Conservation (phyloP, 805 yeast genomes). For the Candida palmyrensis region DNA sequence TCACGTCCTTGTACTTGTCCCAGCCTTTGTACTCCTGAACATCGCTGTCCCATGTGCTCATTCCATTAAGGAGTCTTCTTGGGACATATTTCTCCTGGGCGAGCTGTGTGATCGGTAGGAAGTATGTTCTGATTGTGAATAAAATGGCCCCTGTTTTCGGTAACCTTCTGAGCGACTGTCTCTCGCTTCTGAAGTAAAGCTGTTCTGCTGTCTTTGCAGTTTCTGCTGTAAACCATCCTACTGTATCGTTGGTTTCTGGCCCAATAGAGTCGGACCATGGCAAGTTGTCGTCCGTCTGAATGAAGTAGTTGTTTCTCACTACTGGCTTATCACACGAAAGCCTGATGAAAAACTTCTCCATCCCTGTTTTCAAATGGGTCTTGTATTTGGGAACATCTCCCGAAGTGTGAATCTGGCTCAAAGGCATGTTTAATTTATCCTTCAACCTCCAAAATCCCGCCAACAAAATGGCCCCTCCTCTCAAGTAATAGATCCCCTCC, state of each 20-base stretch:
- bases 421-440: constrained; percentile 54
- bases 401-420: constrained; percentile 54
- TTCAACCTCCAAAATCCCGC: constrained; percentile 69
- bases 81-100: constrained; percentile 60
- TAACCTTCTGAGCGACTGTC: constrained; percentile 58
- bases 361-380: constrained; percentile 52
- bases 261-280: constrained; percentile 68
- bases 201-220: constrained; percentile 42
- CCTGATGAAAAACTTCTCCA: constrained; percentile 61
- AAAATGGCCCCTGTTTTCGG: constrained; percentile 54
- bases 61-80: constrained; percentile 52
- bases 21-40: constrained; percentile 60
- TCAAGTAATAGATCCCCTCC: constrained; percentile 52
- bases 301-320: constrained; percentile 61
- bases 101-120: constrained; percentile 48
- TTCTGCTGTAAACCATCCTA: constrained; percentile 63
- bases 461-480: constrained; percentile 57
- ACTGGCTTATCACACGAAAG: constrained; percentile 57
- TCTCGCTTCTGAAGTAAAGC: constrained; percentile 56
- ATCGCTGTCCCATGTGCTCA: constrained; percentile 54
- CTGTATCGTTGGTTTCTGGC: constrained; percentile 42
- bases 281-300: constrained; percentile 57
- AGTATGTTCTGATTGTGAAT: constrained; percentile 62
- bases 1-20: constrained; percentile 45
- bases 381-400: constrained; percentile 68